Conservation (phyloP, 1,139 yeast species). For the Keqinozyma sinolaborantium region DNA sequence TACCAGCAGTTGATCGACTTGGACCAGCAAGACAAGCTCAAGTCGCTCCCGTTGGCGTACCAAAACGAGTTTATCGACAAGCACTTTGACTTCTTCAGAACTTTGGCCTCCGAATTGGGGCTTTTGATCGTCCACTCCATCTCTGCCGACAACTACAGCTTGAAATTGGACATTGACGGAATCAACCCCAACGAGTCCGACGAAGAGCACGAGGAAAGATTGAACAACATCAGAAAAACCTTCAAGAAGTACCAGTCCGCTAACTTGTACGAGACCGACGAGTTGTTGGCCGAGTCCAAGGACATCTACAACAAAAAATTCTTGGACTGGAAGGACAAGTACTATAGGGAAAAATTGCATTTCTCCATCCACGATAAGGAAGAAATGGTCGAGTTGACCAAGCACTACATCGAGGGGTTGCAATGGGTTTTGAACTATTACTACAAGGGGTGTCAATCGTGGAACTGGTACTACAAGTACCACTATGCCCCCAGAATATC, state of each 20-base stretch:
- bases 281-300: constrained; percentile 57
- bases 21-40: constrained; percentile 45
- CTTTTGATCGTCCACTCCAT: constrained; percentile 60
- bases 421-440: constrained; percentile 95
- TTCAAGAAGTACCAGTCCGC: constrained; percentile 73
- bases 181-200: constrained; percentile 60
- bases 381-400: constrained; percentile 58
- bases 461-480: constrained; percentile 91
- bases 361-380: constrained; percentile 59
- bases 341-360: constrained; percentile 74
- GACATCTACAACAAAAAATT: constrained; percentile 71
- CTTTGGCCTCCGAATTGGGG: constrained; percentile 65
- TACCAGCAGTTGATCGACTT: constrained; percentile 25
- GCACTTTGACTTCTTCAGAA: constrained; percentile 57
- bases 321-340: constrained; percentile 74
- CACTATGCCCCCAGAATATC: constrained; percentile 94
- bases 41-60: constrained; percentile 36
- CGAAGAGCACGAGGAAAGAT: constrained; percentile 57
- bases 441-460: constrained; percentile 84
- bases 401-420: constrained; percentile 86
- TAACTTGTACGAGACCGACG: constrained; percentile 59
- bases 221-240: constrained; percentile 36
- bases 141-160: constrained; percentile 49
- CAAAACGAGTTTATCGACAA: constrained; percentile 45
- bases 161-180: constrained; percentile 73